Conservation (phyloP, 2,329 filamentous ascomycete species). For the Endoconidiophora laricicola region DNA sequence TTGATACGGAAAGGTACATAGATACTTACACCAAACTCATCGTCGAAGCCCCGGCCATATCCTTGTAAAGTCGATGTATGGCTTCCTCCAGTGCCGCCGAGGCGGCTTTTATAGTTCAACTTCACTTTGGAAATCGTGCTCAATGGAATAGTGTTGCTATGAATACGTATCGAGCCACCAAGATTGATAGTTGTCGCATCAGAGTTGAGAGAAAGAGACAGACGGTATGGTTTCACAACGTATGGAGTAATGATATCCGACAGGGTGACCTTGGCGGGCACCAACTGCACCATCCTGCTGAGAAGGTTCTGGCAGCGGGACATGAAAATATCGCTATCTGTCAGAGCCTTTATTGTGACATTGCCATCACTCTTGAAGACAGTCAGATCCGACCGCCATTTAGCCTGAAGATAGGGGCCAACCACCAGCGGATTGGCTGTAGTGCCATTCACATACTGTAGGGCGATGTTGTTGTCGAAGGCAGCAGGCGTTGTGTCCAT, state of each 20-base stretch:
- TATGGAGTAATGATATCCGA: conserved; percentile 38
- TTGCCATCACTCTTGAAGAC: conserved; percentile 41
- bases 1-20: too few relatives aligned
- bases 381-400: conserved; percentile 36
- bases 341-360: conserved; percentile 33
- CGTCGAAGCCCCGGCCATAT: conserved; percentile 40
- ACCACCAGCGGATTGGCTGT: conserved; percentile 39
- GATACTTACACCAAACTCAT: conserved; percentile 30
- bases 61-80: conserved; percentile 6
- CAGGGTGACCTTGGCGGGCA: conserved; percentile 33
- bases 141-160: conserved; percentile 30
- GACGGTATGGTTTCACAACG: conserved; percentile 39
- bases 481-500: conserved; percentile 31
- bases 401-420: conserved; percentile 28
- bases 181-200: conserved; percentile 32
- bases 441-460: conserved; percentile 37
- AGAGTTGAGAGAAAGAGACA: conserved; percentile 36
- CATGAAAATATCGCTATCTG: conserved; percentile 27
- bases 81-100: conserved; percentile 23
- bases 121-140: conserved; percentile 30
- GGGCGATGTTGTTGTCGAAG: conserved; percentile 41
- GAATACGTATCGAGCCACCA: conserved; percentile 39
- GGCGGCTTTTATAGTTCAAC: conserved; percentile 39
- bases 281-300: conserved; percentile 45
- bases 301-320: conserved; percentile 33